Evolutionary conservation across 495 filamentous ascomycete genomes (phyloP).

Genomic region (Apodospora peruviana): DNA sequence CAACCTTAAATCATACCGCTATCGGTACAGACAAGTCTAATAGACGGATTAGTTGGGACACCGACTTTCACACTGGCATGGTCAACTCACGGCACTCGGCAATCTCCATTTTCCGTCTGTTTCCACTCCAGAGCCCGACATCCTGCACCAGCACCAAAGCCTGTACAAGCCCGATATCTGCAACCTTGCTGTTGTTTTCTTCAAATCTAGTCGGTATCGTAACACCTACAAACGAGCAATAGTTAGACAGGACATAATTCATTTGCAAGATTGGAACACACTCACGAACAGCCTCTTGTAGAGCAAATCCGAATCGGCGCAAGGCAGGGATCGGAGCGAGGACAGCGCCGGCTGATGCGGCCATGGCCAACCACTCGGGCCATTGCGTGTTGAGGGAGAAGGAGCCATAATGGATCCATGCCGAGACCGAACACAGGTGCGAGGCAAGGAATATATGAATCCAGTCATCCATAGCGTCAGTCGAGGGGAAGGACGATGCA

Average conservation of each 20-base stretch:
- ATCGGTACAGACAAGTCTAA: conserved; percentile 25
- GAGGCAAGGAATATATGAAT: conserved; percentile 55
- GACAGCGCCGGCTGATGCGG: conserved; percentile 53
- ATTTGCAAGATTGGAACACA: neutral
- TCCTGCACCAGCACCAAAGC: conserved; percentile 50
- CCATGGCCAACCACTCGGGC: conserved; percentile 50
- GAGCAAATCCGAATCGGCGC: conserved; percentile 56
- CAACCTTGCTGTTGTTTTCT: conserved; percentile 50
- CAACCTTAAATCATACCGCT: conserved; percentile 8
- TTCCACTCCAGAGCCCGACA: conserved; percentile 62
- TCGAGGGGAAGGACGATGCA: conserved; percentile 55
- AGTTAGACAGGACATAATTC: neutral
- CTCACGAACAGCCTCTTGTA: conserved; percentile 54
- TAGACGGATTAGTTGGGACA: neutral
- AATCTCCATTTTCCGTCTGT: conserved; percentile 62
- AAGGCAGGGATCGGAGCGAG: conserved; percentile 50
- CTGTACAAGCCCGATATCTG: conserved; percentile 51
- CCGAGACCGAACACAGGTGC: conserved; percentile 42
- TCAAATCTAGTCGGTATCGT: conserved; percentile 50
- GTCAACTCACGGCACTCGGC: conserved; percentile 46
- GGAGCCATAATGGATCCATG: conserved; percentile 55
- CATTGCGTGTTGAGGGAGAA: conserved; percentile 45
- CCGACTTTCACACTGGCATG: neutral
- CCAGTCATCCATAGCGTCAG: conserved; percentile 52
- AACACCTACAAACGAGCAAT: conserved; percentile 13